Conservation (phyloP, 78 protist genomes). For the Salpingoeca rosetta region DNA sequence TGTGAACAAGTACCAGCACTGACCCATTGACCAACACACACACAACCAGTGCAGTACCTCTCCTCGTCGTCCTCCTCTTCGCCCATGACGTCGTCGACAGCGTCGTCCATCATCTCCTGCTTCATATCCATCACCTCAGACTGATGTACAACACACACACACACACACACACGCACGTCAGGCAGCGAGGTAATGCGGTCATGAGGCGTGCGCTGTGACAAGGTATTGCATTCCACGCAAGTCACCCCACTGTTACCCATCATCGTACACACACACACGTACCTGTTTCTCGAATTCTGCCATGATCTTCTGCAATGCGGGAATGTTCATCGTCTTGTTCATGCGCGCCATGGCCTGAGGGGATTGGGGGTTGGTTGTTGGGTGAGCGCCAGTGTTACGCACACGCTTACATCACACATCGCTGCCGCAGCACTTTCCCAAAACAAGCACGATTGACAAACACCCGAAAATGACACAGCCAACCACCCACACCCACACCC, state of each 20-base stretch:
- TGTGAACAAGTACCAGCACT: background rate
- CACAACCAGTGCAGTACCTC: slow-evolving; percentile 65
- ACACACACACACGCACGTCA: background rate
- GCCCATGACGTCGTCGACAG: slow-evolving; percentile 80
- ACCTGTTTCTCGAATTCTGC: slow-evolving; percentile 84
- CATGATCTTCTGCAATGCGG: slow-evolving; percentile 83
- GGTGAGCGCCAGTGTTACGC: background rate
- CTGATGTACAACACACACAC: background rate
- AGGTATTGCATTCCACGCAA: slow-evolving; percentile 70
- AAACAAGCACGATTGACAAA: no score
- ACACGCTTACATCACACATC: background rate
- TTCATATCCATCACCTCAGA: slow-evolving; percentile 80
- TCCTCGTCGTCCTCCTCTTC: slow-evolving; percentile 85
- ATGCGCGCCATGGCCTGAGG: slow-evolving; percentile 70
- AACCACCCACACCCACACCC: background rate
- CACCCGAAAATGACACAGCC: no score
- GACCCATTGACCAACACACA: slow-evolving; percentile 38
- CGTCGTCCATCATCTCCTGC: slow-evolving; percentile 88
- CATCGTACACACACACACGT: no score
- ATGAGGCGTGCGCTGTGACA: background rate
- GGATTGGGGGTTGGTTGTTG: background rate
- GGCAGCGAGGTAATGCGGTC: background rate
- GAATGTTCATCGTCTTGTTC: slow-evolving; percentile 77
- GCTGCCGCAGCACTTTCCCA: no score
- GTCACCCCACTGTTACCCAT: no score